A percentile compares a stretch with the other conserved stretches of the same genome.
Evolutionary conservation across 2,329 filamentous ascomycete genomes (phyloP).

Genomic region (Arthrobotrys conoides): DNA sequence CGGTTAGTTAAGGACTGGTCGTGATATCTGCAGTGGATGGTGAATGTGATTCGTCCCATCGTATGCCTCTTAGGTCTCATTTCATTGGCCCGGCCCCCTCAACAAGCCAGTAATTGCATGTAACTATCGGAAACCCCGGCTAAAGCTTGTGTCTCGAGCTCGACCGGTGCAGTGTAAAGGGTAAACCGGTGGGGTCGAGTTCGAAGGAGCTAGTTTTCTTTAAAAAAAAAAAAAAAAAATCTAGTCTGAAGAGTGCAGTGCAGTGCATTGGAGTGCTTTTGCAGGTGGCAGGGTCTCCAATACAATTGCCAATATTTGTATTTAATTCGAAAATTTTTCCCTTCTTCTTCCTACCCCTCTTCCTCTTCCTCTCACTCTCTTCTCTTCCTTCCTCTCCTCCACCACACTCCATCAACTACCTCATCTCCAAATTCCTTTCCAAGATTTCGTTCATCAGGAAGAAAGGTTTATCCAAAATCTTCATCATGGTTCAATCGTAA

Average conservation of each 20-base stretch:
- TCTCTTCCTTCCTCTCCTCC: constrained; percentile 50
- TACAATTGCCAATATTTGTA: constrained; percentile 34
- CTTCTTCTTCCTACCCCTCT: constrained; percentile 54
- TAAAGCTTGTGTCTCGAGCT: constrained; percentile 28
- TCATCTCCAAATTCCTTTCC: constrained; percentile 41
- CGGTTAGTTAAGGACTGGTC: constrained; percentile 16
- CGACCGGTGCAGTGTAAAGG: constrained; percentile 20
- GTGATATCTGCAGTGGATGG: constrained; percentile 33
- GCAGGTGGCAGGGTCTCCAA: constrained; percentile 25
- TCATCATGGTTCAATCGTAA: constrained; percentile 75
- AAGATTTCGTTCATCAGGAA: constrained; percentile 59
- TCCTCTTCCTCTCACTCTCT: constrained; percentile 54
- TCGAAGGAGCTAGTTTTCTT: constrained; percentile 32
- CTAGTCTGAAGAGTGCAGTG: background rate
- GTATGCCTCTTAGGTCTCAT: constrained; percentile 29
- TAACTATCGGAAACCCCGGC: constrained; percentile 5
- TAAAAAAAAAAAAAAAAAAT: constrained; percentile 25
- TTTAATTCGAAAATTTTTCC: constrained; percentile 63
- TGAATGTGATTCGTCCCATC: constrained; percentile 52
- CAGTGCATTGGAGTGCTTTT: background rate
- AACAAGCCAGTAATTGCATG: constrained; percentile 28
- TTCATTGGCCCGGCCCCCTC: constrained; percentile 42
- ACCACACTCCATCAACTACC: constrained; percentile 27
- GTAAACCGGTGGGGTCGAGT: constrained; percentile 48
- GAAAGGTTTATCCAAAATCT: constrained; percentile 57